Conservation (phyloP, 805 yeast genomes). For the Sugiyamaella boreocaroliniensis region DNA sequence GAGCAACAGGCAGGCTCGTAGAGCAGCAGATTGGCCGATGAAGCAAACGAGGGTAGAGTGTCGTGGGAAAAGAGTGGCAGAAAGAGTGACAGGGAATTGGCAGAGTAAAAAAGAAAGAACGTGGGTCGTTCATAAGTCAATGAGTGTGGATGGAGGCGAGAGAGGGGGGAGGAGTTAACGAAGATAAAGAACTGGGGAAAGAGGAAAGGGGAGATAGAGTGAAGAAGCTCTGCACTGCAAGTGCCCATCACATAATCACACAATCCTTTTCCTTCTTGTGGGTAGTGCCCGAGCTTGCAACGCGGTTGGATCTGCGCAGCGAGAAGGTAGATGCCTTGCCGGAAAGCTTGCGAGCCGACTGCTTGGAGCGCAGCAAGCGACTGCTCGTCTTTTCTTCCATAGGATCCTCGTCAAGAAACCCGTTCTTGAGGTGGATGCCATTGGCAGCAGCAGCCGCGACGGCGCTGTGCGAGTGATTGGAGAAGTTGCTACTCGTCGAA, state of each 20-base stretch:
- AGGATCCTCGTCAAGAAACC: not conserved
- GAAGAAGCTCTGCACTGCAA: no score
- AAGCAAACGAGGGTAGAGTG: no score
- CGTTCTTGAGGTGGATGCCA: not conserved
- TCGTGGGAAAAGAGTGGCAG: not conserved
- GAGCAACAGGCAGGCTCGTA: no score
- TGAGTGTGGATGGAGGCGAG: not conserved
- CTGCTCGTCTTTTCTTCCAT: not conserved
- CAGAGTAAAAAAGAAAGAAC: not conserved
- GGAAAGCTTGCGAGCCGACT: slow-evolving; percentile 3
- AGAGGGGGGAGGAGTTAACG: not conserved
- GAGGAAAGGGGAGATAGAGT: no score
- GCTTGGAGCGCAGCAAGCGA: slow-evolving; percentile 4
- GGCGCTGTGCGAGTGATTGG: slow-evolving; percentile 1
- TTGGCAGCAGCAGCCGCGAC: not conserved
- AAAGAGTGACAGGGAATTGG: not conserved
- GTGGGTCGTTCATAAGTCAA: not conserved
- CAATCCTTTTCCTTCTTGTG: slow-evolving; percentile 20
- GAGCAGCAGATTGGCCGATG: no score
- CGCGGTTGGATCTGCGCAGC: slow-evolving; percentile 4
- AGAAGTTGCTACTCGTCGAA: not conserved
- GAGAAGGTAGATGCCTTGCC: slow-evolving; percentile 5
- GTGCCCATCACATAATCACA: slow-evolving; percentile 18
- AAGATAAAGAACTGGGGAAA: no score
- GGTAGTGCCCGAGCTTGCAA: not conserved